Evolutionary conservation across 106 monocot genomes (phyloP), one percentile per base, ranked within the genome.

Genomic region (Dendrobium huoshanense): DNA sequence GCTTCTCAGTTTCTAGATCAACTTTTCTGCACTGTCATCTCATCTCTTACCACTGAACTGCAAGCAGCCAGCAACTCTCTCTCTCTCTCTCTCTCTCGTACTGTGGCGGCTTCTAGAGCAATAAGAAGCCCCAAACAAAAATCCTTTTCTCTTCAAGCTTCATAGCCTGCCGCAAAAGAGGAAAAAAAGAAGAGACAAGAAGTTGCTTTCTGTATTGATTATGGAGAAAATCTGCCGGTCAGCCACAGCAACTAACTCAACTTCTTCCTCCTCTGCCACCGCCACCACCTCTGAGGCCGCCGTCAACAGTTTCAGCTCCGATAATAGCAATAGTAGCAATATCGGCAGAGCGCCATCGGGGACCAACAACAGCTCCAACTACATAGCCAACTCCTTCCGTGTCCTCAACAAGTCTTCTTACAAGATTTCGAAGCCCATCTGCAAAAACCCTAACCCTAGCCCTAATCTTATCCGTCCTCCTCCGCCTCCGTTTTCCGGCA

Each of bases 391-490:
- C 79, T 22, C 86, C 22, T 79, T 89, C 13, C 83, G 83, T 31
- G 47, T 84, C 76, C 87, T 94, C 54, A 90, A 87, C 82, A 92
- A 87, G 55, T 85, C 78, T 54, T 95, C 94, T 29, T 86, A 92
- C 79, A 95, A 95, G 80, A 95, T 95, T 82, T 88, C 92, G 55
- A 95, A 94, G 49, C 90, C 81, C 22, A 58, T 82, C 11, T 27
- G 85, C 55, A 22, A 58, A 77, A 73, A 43, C 64, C 27, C 74
- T 81, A 80, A 48, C 70, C 40, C 74, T 78, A 80, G 40, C 61
- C 41, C 77, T 13, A 64, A 33, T 70, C 70, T 40, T 42, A 43
- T 48, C 25, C 65, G 41, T 37, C 54, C 72, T 55, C 24, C 16
- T 8, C 81, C 56, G 25, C 2, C 80, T 31, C 22, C 70, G 31